These are phyloP conservation scores for Aspergillus avenaceus DNA, from an alignment of 495 filamentous ascomycete species.

Conservation along the genomic window DNA sequence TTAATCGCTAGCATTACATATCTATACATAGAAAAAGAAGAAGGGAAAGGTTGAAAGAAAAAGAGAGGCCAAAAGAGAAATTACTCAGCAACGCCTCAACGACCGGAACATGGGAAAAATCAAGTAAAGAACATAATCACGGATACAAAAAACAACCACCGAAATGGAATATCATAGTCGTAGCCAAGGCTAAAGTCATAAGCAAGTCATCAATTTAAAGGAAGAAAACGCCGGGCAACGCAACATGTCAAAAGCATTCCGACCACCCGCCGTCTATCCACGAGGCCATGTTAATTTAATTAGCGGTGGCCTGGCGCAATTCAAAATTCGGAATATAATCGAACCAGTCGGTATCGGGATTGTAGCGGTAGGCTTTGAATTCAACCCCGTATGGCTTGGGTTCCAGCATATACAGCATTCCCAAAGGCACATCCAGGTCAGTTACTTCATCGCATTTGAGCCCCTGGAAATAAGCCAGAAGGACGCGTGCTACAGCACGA, in stretches of 20 bases:
- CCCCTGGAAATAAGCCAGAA: constrained; percentile 94
- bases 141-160: neutral
- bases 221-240: no score
- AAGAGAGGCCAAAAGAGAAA: constrained; percentile 1
- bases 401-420: constrained; percentile 88
- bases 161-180: neutral
- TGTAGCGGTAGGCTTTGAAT: constrained; percentile 90
- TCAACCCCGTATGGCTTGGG: constrained; percentile 98
- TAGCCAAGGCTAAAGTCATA: constrained; percentile 5
- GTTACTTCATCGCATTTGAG: constrained; percentile 85
- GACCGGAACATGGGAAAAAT: neutral
- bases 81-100: neutral
- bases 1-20: neutral
- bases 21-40: constrained; percentile 1
- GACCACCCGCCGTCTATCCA: neutral
- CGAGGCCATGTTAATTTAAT: constrained; percentile 2
- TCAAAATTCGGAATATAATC: constrained; percentile 75
- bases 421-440: constrained; percentile 86
- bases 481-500: constrained; percentile 81
- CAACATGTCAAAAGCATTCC: neutral
- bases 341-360: constrained; percentile 71
- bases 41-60: no score
- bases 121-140: neutral
- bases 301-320: constrained; percentile 48
- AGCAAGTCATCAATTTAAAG: constrained; percentile 4